Evolutionary conservation across 2,329 filamentous ascomycete genomes (phyloP).

Genomic region (Calcarisporium arbuscula): DNA sequence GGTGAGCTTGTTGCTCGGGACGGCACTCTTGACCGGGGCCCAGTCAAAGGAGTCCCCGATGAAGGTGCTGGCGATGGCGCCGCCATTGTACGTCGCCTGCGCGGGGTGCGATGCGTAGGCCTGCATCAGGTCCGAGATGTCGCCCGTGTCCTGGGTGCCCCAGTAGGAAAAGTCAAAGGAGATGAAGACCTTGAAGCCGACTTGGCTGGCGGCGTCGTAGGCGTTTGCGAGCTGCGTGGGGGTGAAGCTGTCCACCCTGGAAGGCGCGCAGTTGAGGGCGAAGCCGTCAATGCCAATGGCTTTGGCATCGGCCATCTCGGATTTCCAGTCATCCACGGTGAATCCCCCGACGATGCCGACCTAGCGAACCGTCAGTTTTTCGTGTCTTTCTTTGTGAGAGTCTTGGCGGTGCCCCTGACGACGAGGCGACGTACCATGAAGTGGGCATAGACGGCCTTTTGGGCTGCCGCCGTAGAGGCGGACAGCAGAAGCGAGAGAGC

Average conservation of each 20-base stretch:
- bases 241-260: conserved; percentile 14
- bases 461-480: too few species aligned
- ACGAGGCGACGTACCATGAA: conserved; percentile 11
- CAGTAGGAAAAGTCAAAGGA: conserved; percentile 18
- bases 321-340: conserved; percentile 14
- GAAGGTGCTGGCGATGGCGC: conserved; percentile 16
- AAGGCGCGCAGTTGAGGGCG: conserved; percentile 15
- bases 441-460: conserved; percentile 9
- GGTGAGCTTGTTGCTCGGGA: conserved; percentile 12
- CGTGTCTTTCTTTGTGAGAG: neutral
- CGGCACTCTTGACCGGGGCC: conserved; percentile 13
- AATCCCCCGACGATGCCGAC: conserved; percentile 15
- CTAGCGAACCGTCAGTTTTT: conserved; percentile 4
- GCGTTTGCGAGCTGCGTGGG: conserved; percentile 14
- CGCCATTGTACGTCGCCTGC: conserved; percentile 14
- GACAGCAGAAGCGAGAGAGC: too few species aligned
- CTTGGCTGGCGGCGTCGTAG: conserved; percentile 12
- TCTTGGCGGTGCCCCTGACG: too few species aligned
- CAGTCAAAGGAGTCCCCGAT: conserved; percentile 16
- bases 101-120: conserved; percentile 12
- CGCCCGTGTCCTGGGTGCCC: conserved; percentile 12
- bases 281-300: conserved; percentile 16
- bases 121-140: conserved; percentile 12
- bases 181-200: conserved; percentile 16
- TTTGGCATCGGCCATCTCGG: conserved; percentile 14